Conservation (phyloP, 768 basidiomycete species). For the Lanmaoa pseudosensibilis region DNA sequence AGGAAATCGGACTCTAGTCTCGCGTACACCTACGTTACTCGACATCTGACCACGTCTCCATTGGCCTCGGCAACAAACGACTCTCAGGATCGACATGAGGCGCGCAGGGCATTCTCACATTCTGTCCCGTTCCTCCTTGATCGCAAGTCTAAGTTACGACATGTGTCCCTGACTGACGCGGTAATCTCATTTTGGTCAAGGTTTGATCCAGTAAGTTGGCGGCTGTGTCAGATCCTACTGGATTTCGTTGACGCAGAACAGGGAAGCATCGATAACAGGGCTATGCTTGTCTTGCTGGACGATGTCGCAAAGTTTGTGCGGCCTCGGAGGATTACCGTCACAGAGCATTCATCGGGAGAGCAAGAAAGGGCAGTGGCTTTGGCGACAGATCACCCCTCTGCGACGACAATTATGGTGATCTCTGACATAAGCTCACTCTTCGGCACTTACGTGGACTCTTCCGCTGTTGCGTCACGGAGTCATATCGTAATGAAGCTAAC, state of each 20-base stretch:
- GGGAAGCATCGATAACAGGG: constrained; percentile 37
- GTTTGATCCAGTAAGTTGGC: constrained; percentile 40
- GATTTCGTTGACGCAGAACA: constrained; percentile 20
- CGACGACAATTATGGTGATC: constrained; percentile 22
- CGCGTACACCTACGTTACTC: constrained; percentile 66
- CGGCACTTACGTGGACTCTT: neutral
- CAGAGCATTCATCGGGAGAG: neutral
- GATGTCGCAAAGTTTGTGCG: constrained; percentile 57
- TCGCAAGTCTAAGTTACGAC: constrained; percentile 54
- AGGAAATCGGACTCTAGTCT: constrained; percentile 42
- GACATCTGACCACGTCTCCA: constrained; percentile 59
- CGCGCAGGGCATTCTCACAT: constrained; percentile 46
- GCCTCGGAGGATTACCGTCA: constrained; percentile 37
- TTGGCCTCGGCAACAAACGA: constrained; percentile 45
- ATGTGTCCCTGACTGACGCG: constrained; percentile 49
- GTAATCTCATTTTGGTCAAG: constrained; percentile 69
- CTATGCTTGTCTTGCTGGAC: constrained; percentile 53
- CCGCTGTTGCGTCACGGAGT: constrained; percentile 1
- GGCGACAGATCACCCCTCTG: constrained; percentile 15
- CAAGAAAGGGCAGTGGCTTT: neutral
- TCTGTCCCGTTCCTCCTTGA: constrained; percentile 67
- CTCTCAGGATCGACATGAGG: constrained; percentile 46
- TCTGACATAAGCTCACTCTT: constrained; percentile 31
- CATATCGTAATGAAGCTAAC: constrained; percentile 59
- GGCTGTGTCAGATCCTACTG: neutral